These are phyloP conservation scores for Coccomyxa sp. DNA, from an alignment of 139 green algal genomes.

Conservation along the genomic window DNA sequence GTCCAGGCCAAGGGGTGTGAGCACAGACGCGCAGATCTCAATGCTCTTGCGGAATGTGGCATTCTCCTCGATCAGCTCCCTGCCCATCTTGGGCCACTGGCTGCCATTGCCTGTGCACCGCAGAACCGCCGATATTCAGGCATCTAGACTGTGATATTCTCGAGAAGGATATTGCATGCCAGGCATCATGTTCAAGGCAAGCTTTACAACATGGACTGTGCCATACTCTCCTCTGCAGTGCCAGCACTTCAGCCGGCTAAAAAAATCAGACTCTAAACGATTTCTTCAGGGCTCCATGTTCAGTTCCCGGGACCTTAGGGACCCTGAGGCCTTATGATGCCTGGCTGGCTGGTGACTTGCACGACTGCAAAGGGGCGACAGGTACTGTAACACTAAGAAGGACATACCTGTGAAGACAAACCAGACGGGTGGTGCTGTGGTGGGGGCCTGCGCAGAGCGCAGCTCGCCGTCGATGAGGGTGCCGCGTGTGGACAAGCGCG, in stretches of 20 bases:
- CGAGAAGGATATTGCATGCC: background rate
- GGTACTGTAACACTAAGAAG: background rate
- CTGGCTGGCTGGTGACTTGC: no score
- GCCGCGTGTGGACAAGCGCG: background rate
- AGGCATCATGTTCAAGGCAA: no score
- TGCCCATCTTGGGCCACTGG: conserved; percentile 1
- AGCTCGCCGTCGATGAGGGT: conserved; percentile 1
- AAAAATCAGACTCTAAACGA: no score
- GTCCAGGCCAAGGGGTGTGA: background rate
- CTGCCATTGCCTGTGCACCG: conserved; percentile 2
- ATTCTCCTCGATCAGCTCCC: background rate
- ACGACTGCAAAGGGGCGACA: no score
- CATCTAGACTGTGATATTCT: background rate
- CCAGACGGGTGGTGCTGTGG: background rate
- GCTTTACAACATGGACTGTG: no score
- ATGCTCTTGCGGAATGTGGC: background rate
- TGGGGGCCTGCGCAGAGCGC: background rate
- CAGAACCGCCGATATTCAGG: background rate
- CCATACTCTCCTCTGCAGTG: no score
- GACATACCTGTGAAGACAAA: background rate
- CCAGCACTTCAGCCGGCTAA: no score
- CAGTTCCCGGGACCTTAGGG: no score
- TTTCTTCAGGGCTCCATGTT: no score
- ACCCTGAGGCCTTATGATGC: no score
- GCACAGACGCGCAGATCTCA: background rate